Conservation (phyloP, 106 monocot genomes). For the Dendrobium officinale region DNA sequence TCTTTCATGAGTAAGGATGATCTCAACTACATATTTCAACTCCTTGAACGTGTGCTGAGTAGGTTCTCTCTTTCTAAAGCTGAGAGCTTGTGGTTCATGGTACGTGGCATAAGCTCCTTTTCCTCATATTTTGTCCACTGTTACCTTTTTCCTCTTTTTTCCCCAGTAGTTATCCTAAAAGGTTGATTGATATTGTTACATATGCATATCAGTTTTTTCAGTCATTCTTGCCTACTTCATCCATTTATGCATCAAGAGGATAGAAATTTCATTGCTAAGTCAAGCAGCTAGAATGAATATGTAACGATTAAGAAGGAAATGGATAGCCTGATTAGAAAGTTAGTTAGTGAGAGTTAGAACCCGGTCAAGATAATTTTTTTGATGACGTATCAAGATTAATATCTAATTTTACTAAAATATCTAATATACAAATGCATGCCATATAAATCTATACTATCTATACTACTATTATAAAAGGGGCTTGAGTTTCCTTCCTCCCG, state of each 20-base stretch:
- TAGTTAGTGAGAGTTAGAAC: too few relatives aligned
- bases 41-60: slow-evolving; percentile 25
- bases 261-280: too few relatives aligned
- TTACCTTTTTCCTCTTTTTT: neutral
- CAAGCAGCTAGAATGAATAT: too few relatives aligned
- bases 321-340: too few relatives aligned
- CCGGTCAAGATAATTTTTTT: too few relatives aligned
- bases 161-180: neutral
- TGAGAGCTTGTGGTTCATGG: slow-evolving; percentile 56
- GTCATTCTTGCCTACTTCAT: neutral
- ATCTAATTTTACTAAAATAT: too few relatives aligned
- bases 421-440: too few relatives aligned
- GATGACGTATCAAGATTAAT: too few relatives aligned
- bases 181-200: neutral
- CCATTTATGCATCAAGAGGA: neutral
- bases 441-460: too few relatives aligned
- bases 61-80: slow-evolving; percentile 33
- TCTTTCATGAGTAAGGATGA: slow-evolving; percentile 27
- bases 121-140: neutral
- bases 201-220: neutral
- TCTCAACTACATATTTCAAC: slow-evolving; percentile 29
- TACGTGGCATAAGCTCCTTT: slow-evolving; percentile 10
- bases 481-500: too few relatives aligned
- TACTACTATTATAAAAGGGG: too few relatives aligned
- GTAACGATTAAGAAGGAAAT: too few relatives aligned